Evolutionary conservation across 257 asterid species (phyloP), one percentile per base, ranked within the genome.

Genomic region (Gentiana dahurica): DNA sequence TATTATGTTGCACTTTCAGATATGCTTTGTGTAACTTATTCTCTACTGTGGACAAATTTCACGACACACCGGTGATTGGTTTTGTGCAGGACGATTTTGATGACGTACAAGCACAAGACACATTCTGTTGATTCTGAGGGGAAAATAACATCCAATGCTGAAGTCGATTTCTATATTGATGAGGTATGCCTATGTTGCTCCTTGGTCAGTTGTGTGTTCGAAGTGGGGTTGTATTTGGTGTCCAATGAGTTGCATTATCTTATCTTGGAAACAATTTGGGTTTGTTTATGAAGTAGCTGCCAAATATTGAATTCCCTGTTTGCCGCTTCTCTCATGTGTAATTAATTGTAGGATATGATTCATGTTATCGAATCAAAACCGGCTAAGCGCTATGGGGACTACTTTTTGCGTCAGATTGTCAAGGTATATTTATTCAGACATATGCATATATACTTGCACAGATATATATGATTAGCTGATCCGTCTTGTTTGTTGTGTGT

Each of bases 41-140:
- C 24, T 24, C 24, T 24, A 24, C 24, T 24, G 24, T 24, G 24
- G 24, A 24, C 24, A 24, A 24, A 24, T 24, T 24, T 24, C 24
- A 24, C 24, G 24, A 24, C 24, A 24, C 24, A 24, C 24, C 1
- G 67, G 9, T 44, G 49, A 5, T 61, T 53, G 10, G 52, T 13
- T 37, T 12, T 63, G 43, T 5, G 12, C 94, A 92, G 99, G 84
- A 83, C 97, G 36, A 79, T 92, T 64, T 77, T 92, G 88, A 71
- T 83, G 95, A 76, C 99, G 39, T 88, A 79, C 84, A 88, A 88
- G 73, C 99, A 92, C 83, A 92, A 88, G 79, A 88, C 94, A 10
- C 97, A 88, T 73, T 68, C 94, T 11, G 94, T 85, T 35, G 89
- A 79, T 74, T 62, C 81, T 10, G 80, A 78, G 60, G 94, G 99